Evolutionary conservation across 208 protist species (phyloP).

Genomic region (Crithidia thermophila): DNA sequence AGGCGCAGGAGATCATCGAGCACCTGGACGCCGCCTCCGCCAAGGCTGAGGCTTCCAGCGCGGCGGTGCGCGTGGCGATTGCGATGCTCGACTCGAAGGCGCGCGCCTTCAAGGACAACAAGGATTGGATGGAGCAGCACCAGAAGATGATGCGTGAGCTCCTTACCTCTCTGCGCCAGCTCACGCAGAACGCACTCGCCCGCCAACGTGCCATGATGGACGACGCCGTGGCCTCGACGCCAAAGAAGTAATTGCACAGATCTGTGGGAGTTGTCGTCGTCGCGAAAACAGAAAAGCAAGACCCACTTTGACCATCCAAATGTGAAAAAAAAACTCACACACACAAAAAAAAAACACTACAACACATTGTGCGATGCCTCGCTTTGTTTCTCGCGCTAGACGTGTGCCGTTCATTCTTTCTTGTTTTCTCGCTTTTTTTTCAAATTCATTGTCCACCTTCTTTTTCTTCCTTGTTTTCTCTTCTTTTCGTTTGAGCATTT

Average conservation of each 20-base stretch:
- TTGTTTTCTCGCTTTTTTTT: conserved; percentile 20
- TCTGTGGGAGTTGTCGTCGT: too few relatives aligned
- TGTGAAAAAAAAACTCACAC: conserved; percentile 10
- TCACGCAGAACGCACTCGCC: conserved; percentile 69
- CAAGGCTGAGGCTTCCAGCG: conserved; percentile 61
- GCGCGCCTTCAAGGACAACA: conserved; percentile 51
- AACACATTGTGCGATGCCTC: conserved; percentile 2
- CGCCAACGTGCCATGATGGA: conserved; percentile 67
- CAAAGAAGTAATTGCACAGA: conserved; percentile 12
- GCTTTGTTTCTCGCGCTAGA: background rate
- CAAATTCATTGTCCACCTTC: conserved; percentile 9
- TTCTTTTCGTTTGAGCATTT: background rate
- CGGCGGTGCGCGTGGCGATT: conserved; percentile 52
- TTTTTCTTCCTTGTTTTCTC: conserved; percentile 1
- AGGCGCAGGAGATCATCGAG: conserved; percentile 53
- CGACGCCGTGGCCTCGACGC: conserved; percentile 24
- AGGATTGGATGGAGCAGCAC: conserved; percentile 73
- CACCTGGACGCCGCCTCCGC: conserved; percentile 56
- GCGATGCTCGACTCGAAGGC: conserved; percentile 63
- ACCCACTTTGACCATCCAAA: too few relatives aligned
- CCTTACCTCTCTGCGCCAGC: conserved; percentile 45
- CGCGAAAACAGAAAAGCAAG: too few relatives aligned
- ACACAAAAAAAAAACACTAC: conserved; percentile 1
- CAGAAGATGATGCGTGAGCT: conserved; percentile 68
- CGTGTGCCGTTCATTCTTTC: background rate